Base-by-base conservation (phyloP, 345 rosid species). In the Gossypium stocksii region DNA sequence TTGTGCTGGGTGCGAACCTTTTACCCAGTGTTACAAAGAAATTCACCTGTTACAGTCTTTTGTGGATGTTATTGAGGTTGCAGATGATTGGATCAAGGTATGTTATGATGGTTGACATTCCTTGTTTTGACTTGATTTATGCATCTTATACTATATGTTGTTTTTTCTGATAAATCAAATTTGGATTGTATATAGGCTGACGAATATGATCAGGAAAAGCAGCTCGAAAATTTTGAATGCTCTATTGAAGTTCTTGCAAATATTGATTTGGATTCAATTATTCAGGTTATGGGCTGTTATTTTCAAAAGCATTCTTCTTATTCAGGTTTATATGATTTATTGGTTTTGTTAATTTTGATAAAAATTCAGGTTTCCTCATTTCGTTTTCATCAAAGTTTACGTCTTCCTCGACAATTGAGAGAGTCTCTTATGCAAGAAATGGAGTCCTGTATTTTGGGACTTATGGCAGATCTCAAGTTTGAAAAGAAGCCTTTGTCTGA, bases 191-290 rank as follows among this genome's bases (percentile, higher is more conserved):
- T 81, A 65, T 79, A 93, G 98, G 66, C 77, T 71, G 87, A 82
- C 79, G 91, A 84, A 71, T 65, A 76, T 75, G 89, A 87, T 49
- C 76, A 46, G 15, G 85, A 72, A 77, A 83, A 81, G 74, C 78
- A 61, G 49, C 79, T 75, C 77, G 87, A 89, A 77, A 71, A 76
- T 77, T 91, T 90, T 78, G 97, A 89, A 77, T 92, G 90, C 81
- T 94, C 86, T 76, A 87, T 84, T 79, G 97, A 92, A 79, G 89
- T 89, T 77, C 89, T 94, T 70, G 80, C 97, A 57, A 85, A 81
- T 77, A 69, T 88, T 81, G 75, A 76, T 76, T 58, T 67, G 62
- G 79, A 72, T 70, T 74, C 89, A 82, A 79, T 38, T 52, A 38
- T 60, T 64, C 78, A 87, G 94, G 94, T 87, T 77, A 51, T 64